Evolutionary conservation across 1,284 basidiomycete genomes (phyloP), one percentile per base, ranked within the genome.

Genomic region (Sporisorium sorghi): DNA sequence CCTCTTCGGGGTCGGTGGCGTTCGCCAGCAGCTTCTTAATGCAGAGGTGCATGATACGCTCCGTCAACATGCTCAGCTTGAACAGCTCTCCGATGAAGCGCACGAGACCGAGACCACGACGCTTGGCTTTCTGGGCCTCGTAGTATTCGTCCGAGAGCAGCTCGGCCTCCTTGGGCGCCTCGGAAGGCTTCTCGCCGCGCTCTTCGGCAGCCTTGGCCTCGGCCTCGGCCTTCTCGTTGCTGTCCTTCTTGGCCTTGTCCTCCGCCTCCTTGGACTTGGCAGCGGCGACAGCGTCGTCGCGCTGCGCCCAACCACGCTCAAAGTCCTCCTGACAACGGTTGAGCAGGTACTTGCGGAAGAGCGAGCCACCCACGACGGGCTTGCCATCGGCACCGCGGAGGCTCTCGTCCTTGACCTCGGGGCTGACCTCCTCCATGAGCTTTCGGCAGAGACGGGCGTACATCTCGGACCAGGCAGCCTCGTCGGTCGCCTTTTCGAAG

Each of bases 11-110:
- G 82, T 93, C 92, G 67, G 93, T 91, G 63, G 95, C 91, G 83
- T 97, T 97, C 71, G 91, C 89, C 26, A 98, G 88, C 8, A 98
- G 89, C 86, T 94, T 94, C 88, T 94, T 93, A 84, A 98, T 91
- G 87, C 95, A 98, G 83, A 93, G 91, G 86, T 94, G 92, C 91
- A 99, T 97, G 86, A 96, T 95, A 76, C 92, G 90, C 86, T 93
- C 92, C 47, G 92, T 93, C 58, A 97, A 87, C 93, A 97, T 96
- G 85, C 91, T 91, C 39, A 97, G 88, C 87, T 97, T 97, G 91
- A 94, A 98, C 62, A 98, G 88, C 87, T 98, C 95, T 81, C 96
- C 95, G 76, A 98, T 97, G 87, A 99, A 97, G 85, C 93, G 93
- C 85, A 98, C 93, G 69, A 98, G 89, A 88, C 96, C 96, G 24